These are phyloP conservation scores for Davidsoniella eucalypti DNA, from an alignment of 2,329 filamentous ascomycete genomes.

Conservation along the genomic window DNA sequence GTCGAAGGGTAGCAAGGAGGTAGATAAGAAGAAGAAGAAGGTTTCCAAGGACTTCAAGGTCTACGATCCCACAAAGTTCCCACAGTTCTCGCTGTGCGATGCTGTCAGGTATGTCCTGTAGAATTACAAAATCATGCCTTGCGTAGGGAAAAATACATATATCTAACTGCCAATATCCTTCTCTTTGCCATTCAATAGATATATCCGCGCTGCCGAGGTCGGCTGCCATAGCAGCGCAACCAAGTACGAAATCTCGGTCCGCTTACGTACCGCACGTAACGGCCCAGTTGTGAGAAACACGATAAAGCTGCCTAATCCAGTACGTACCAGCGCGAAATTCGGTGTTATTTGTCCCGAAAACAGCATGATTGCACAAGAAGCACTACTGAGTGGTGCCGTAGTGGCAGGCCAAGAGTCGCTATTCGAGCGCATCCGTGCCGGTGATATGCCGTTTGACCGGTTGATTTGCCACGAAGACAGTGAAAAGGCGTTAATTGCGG, in stretches of 20 bases:
- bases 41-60: constrained; percentile 48
- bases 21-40: constrained; percentile 37
- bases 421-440: constrained; percentile 59
- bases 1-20: constrained; percentile 11
- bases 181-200: constrained; percentile 2
- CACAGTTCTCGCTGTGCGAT: constrained; percentile 68
- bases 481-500: constrained; percentile 63
- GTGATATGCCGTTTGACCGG: constrained; percentile 72
- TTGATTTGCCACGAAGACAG: constrained; percentile 74
- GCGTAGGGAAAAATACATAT: too few species aligned
- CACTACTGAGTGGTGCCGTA: constrained; percentile 60
- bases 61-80: constrained; percentile 47
- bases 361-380: constrained; percentile 56
- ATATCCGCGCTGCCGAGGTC: constrained; percentile 77
- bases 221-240: constrained; percentile 53
- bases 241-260: constrained; percentile 84
- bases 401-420: constrained; percentile 74
- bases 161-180: constrained; percentile 6
- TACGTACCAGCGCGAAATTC: constrained; percentile 76
- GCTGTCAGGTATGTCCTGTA: constrained; percentile 58
- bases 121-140: too few species aligned
- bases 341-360: constrained; percentile 82
- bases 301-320: constrained; percentile 73
- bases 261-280: constrained; percentile 68
- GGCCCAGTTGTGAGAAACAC: constrained; percentile 77